Conservation (phyloP, 805 yeast species). For the Candida pseudoglaebosa region DNA sequence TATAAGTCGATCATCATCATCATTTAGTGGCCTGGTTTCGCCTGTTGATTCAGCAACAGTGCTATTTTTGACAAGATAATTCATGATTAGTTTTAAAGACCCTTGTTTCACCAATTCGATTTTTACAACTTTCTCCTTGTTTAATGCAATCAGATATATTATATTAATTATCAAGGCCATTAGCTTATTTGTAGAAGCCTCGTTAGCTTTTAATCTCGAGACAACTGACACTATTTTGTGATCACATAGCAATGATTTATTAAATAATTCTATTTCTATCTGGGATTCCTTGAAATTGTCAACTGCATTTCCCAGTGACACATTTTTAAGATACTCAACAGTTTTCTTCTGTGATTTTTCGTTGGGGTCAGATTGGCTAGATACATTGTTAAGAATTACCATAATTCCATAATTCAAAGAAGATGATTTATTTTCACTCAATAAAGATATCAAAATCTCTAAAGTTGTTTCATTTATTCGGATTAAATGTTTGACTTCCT, state of each 20-base stretch:
- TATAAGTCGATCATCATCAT: constrained; percentile 19
- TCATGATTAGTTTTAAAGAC: constrained; percentile 34
- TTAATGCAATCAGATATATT: constrained; percentile 30
- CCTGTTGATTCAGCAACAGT: constrained; percentile 18
- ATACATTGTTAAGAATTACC: constrained; percentile 37
- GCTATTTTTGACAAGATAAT: constrained; percentile 32
- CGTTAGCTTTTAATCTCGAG: constrained; percentile 16
- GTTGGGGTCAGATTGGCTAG: constrained; percentile 25
- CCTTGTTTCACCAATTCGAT: constrained; percentile 46
- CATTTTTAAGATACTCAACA: constrained; percentile 31
- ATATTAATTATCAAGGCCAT: constrained; percentile 27
- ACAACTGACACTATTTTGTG: constrained; percentile 18
- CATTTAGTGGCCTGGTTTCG: constrained; percentile 17
- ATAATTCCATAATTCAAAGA: constrained; percentile 40
- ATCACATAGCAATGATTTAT: constrained; percentile 22
- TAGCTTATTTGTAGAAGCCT: constrained; percentile 10
- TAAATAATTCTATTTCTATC: constrained; percentile 27
- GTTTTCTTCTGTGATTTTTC: constrained; percentile 27
- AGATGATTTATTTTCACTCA: constrained; percentile 7
- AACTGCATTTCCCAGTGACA: constrained; percentile 28
- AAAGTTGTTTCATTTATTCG: constrained; percentile 33
- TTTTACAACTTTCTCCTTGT: constrained; percentile 21
- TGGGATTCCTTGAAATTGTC: constrained; percentile 20
- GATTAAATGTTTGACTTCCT: constrained; percentile 25
- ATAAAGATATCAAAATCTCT: constrained; percentile 13